Percentiles rank a stretch among this genome's conserved stretches.
These are phyloP conservation scores for Colletotrichum eleusines DNA, from an alignment of 2,329 filamentous ascomycete species.

Conservation along the genomic window DNA sequence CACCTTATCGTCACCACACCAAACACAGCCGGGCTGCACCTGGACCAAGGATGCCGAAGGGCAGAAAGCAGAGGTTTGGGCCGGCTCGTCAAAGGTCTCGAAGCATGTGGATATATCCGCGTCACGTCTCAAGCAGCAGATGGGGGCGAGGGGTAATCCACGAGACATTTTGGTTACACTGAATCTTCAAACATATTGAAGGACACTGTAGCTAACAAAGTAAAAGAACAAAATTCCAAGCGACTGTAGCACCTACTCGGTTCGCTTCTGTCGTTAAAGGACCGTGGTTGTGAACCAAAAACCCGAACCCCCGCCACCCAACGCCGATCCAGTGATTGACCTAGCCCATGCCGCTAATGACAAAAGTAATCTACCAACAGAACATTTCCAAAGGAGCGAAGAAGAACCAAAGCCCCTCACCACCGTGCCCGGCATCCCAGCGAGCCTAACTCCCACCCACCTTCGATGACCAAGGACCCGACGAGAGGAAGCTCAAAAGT, in stretches of 20 bases:
- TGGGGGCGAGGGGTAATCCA: no score
- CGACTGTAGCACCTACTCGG: neutral
- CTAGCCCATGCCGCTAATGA: neutral
- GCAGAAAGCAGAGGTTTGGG: neutral
- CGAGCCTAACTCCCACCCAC: neutral
- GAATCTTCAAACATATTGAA: neutral
- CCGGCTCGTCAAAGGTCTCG: neutral
- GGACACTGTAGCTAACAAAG: neutral
- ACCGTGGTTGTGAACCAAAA: neutral
- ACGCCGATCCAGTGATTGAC: neutral
- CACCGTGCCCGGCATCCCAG: no score
- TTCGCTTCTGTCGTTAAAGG: neutral
- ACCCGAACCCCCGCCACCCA: neutral
- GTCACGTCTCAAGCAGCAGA: neutral
- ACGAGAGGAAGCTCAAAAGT: constrained; percentile 19
- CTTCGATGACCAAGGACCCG: no score
- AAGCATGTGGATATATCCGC: neutral
- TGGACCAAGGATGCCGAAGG: neutral
- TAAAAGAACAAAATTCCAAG: neutral
- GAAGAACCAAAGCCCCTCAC: constrained; percentile 1
- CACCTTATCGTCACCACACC: neutral
- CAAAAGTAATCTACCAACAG: neutral
- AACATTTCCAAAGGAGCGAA: constrained; percentile 2
- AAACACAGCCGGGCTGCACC: neutral
- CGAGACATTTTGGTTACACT: no score